Evolutionary conservation across 129 eudicot genomes (phyloP), one percentile per base, ranked within the genome.

Genomic region (Artemisia argyi): DNA sequence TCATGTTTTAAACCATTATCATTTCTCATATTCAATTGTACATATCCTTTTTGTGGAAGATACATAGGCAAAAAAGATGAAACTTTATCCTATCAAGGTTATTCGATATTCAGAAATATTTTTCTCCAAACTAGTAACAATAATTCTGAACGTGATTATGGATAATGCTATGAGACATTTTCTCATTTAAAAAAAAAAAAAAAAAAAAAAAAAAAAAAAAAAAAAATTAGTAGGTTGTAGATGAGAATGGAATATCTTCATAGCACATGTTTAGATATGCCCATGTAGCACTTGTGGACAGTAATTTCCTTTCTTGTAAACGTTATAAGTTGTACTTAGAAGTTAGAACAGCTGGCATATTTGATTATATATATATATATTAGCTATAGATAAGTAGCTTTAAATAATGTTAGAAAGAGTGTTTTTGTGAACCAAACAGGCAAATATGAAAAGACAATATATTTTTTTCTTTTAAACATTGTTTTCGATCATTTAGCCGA

Each of bases 241-340:
- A 73, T 65, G 26, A 20, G 2, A 74, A 4, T 52, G 53, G 44
- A 51, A 71, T 19, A 55, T 32, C 32, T 10, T 48, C 50, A 61
- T 26, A 48, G 49, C 18, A 72, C 46, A 59, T 35, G 76, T 22
- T 28, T 26, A 10, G 17, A 15, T 26, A 14, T 0, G 13, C 61
- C 28, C 0, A 51, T n/a, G 32, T 53, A 53, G 18, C 74, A 69
- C 63, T 61, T 75, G 50, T 75, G 46, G 28, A 20, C 47, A 22
- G 42, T 54, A 65, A 44, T 65, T 52, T 42, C 65, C 48, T 52
- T 74, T 74, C 46, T 63, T 13, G 72, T 53, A 22, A 32, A 32
- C 14, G 15, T 26, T 16, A 73, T 8, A 0, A 20, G 22, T 47
- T 54, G 16, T 42, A 22, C 54, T 52, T 68, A 30, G 22, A 10